These are phyloP conservation scores for Tetrapisispora namnaoensis DNA, from an alignment of 805 yeast species.

Conservation along the genomic window DNA sequence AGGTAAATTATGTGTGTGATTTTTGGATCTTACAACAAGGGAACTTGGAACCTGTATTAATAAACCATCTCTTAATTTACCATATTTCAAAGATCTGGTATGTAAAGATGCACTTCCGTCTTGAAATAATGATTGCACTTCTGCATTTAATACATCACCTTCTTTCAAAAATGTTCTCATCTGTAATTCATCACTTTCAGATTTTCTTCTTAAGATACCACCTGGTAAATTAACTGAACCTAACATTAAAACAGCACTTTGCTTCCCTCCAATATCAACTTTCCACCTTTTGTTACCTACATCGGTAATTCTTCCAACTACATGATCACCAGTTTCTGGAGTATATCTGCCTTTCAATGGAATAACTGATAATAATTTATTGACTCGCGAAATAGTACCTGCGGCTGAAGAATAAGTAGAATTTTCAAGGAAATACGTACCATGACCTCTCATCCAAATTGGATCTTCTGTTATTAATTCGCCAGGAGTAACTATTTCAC, in stretches of 20 bases:
- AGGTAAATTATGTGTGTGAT: constrained; percentile 81
- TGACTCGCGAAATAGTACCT: constrained; percentile 79
- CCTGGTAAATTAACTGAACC: constrained; percentile 98
- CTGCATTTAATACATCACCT: constrained; percentile 92
- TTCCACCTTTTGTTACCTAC: constrained; percentile 94
- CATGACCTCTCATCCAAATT: constrained; percentile 98
- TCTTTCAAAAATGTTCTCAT: constrained; percentile 92
- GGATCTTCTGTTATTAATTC: constrained; percentile 94
- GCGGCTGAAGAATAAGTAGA: constrained; percentile 85
- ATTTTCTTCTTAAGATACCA: constrained; percentile 86
- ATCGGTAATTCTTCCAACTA: constrained; percentile 88
- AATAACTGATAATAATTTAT: constrained; percentile 72
- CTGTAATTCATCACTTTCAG: constrained; percentile 90
- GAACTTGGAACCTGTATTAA: constrained; percentile 75
- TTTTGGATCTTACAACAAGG: constrained; percentile 72
- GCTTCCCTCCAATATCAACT: constrained; percentile 92
- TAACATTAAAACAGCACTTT: constrained; percentile 82
- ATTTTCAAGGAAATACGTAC: constrained; percentile 72
- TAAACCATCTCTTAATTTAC: constrained; percentile 86
- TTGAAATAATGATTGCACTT: constrained; percentile 78
- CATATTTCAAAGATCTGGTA: constrained; percentile 90
- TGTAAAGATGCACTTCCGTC: constrained; percentile 93
- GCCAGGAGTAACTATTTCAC: constrained; percentile 79
- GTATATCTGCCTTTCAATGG: constrained; percentile 82
- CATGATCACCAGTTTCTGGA: constrained; percentile 95